Evolutionary conservation across 768 basidiomycete species (phyloP), one percentile per base, ranked within the genome.

Genomic region (Zangia roseola): DNA sequence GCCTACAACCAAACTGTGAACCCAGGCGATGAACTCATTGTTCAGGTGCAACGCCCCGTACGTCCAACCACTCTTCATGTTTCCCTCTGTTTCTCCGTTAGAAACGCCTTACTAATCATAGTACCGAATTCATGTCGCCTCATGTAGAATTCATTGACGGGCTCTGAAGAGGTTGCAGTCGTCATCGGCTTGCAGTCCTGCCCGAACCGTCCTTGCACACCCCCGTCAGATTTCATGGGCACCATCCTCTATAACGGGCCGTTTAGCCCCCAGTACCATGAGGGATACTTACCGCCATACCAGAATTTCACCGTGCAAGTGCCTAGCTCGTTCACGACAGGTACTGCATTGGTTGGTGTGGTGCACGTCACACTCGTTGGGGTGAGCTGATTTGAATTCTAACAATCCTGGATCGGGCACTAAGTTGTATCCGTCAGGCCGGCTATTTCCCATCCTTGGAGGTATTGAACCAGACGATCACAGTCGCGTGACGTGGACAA

Each of bases 31-130:
- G 55, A 57, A 10, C 34, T 82, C 26, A 71, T 60, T 4, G 74
- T 81, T 4, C 73, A 78, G 52, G 57, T 82, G 7, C 74, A 76
- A 47, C 68, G 70, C 44, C 77, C 76, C 5, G 80, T 81, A 59
- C 17, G 76, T 66, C 9, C 4, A 16, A 5, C 33, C 21, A 2
- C 4, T 6, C 21, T 3, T 5, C 1, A 3, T n/a, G 4, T 20
- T 20, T 50, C 8, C 6, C 16, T 21, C 24, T 3, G 10, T 26
- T 7, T 10, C 5, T 30, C 34, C 16, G 13, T 19, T 7, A 38
- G 30, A 36, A 35, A 45, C 21, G 13, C 6, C 19, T 37, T 4
- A 16, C 20, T 42, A 13, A 57, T 36, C 26, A 33, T 10, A 0
- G 17, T 1, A 7, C 25, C 19, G 24, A 1, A 36, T 14, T 33